Evolutionary conservation across 495 filamentous ascomycete genomes (phyloP).

Genomic region (Penicillium salamii): DNA sequence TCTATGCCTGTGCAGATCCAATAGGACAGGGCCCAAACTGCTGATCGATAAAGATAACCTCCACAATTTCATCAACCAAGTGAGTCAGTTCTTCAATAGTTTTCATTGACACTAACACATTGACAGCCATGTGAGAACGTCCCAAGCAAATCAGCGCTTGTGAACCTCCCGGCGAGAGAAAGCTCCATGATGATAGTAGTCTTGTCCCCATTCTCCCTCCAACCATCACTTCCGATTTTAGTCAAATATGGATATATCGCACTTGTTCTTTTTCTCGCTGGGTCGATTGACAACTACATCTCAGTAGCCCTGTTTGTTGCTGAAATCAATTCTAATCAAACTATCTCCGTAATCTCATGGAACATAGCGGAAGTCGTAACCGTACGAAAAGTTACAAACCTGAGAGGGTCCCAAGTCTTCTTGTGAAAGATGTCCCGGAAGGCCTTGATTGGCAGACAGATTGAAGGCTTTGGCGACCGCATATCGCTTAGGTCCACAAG

Average conservation of each 20-base stretch:
- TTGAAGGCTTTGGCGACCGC: constrained; percentile 31
- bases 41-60: constrained; percentile 11
- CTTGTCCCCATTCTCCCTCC: constrained; percentile 32
- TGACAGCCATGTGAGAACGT: constrained; percentile 3
- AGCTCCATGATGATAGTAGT: constrained; percentile 18
- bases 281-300: constrained; percentile 24
- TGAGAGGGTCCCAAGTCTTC: constrained; percentile 1
- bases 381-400: constrained; percentile 33
- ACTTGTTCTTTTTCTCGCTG: constrained; percentile 6
- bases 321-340: constrained; percentile 34
- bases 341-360: constrained; percentile 29
- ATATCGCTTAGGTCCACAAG: constrained; percentile 36
- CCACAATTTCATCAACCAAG: constrained; percentile 11
- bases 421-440: constrained; percentile 14
- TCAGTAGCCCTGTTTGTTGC: constrained; percentile 36
- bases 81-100: constrained; percentile 19
- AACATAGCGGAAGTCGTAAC: constrained; percentile 31
- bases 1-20: constrained; percentile 14
- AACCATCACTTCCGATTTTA: constrained; percentile 30
- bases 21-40: constrained; percentile 17
- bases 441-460: constrained; percentile 10
- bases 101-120: constrained; percentile 4
- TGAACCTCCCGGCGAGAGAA: constrained; percentile 2
- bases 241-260: constrained; percentile 2
- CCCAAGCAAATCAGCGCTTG: constrained; percentile 4